Evolutionary conservation across 345 rosid genomes (phyloP).

Genomic region (Dovyalis caffra): DNA sequence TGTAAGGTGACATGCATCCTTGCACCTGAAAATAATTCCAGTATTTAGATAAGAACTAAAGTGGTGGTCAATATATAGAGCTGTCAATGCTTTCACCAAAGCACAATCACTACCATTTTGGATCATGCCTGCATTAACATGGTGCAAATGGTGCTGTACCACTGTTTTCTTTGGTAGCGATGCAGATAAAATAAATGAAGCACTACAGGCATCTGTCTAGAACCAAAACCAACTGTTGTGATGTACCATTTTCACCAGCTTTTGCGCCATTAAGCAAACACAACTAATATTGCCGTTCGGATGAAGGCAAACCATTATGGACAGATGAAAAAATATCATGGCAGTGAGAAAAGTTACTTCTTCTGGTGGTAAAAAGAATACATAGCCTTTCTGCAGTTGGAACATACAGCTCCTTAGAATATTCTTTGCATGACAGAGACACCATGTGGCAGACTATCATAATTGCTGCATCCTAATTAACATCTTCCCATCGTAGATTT

Average conservation of each 20-base stretch:
- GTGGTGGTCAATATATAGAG: not conserved
- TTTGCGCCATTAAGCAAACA: not conserved
- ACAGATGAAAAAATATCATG: not conserved
- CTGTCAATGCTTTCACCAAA: not conserved
- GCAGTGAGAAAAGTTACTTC: not conserved
- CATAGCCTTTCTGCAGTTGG: not conserved
- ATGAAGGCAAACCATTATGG: not conserved
- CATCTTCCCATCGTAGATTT: too few relatives aligned
- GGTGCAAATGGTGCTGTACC: not conserved
- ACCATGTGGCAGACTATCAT: too few relatives aligned
- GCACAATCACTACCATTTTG: not conserved
- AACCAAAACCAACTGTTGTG: not conserved
- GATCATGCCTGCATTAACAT: not conserved
- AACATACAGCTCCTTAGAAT: too few relatives aligned
- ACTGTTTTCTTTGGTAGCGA: not conserved
- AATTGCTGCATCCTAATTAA: too few relatives aligned
- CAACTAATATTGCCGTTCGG: not conserved
- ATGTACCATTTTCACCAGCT: too few relatives aligned
- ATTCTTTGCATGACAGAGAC: too few relatives aligned
- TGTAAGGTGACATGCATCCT: constrained; percentile 76
- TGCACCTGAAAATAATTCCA: constrained; percentile 50
- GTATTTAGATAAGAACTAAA: not conserved
- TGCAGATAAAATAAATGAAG: not conserved
- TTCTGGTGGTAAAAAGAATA: too few relatives aligned
- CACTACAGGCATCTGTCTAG: not conserved